Evolutionary conservation across 768 basidiomycete species (phyloP), one percentile per base, ranked within the genome.

Genomic region (Tricholoma sp.): DNA sequence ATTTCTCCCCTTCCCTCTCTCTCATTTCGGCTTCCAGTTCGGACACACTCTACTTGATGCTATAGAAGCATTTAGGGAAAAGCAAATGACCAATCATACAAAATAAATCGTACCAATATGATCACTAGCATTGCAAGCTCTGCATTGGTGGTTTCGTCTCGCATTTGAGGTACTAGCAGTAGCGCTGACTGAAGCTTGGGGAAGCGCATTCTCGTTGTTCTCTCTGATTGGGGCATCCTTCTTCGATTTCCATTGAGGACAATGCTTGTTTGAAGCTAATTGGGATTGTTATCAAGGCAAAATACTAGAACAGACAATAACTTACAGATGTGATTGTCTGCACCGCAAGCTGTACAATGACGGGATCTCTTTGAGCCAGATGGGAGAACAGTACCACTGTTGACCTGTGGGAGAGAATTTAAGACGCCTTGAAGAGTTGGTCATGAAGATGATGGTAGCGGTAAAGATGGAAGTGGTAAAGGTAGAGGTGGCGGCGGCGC

Each of bases 171-270:
- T 21, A 43, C 41, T 43, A 3, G 41, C 19, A 21, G 41, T 43
- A 43, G 41, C 2, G 41, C 19, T 43, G 18, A 21, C 19, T 43
- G 41, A 43, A 43, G 41, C 3, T 43, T 2, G 41, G 19, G 8
- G 41, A 7, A 21, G 41, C 7, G 5, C 41, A 21, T 43, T 43
- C 41, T 43, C 11, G 7, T 21, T 21, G 41, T 19, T 19, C 41
- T 43, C 7, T 3, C 41, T 43, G 41, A 10, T 43, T 21, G 19
- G 6, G 7, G 18, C 8, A 21, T 43, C 41, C 41, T 43, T 43
- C 41, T 43, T 52, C 8, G 50, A n/a, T 24, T 52, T 52, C 50
- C 50, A 52, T 10, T 19, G 50, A 52, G 50, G 50, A 34, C 31
- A 52, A 21, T 11, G 50, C 31, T 50, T 50, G 19, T 50, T 50